phyloP scores from a whole-genome alignment of 148 eudicot species.

The Vaccinium corymbosum region DNA sequence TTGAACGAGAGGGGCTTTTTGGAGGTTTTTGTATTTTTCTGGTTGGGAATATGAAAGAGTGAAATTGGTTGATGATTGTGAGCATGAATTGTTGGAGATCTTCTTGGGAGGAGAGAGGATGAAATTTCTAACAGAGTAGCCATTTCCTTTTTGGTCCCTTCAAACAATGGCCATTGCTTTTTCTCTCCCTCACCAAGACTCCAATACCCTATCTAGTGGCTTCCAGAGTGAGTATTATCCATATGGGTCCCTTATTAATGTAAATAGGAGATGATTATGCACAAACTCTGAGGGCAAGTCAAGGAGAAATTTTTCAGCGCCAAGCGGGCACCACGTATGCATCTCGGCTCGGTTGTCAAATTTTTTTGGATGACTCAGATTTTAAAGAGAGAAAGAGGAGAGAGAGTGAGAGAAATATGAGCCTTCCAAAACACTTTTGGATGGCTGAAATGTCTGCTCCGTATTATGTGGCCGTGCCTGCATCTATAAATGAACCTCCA shows the following conservation, averaged over 20 bases:
- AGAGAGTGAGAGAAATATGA: too few species aligned
- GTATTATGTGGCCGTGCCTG: too few species aligned
- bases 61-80: slow-evolving; percentile 5
- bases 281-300: too few species aligned
- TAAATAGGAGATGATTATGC: too few species aligned
- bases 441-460: too few species aligned
- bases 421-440: too few species aligned
- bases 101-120: slow-evolving; percentile 27
- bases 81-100: slow-evolving; percentile 7
- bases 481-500: too few species aligned
- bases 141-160: slow-evolving; percentile 13
- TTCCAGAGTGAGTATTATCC: neutral
- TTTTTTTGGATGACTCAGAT: too few species aligned
- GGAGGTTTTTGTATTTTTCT: neutral
- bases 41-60: neutral
- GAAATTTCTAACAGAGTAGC: slow-evolving; percentile 28
- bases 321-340: too few species aligned
- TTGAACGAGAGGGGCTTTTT: slow-evolving; percentile 24
- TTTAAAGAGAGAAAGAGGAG: too few species aligned
- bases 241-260: neutral
- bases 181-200: neutral
- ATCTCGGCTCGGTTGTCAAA: too few species aligned
- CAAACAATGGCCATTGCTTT: slow-evolving; percentile 5
- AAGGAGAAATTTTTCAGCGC: too few species aligned
- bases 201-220: slow-evolving; percentile 8